Evolutionary conservation across 1,139 yeast species (phyloP).

Genomic region (Kurtzmaniella quercitrusa): DNA sequence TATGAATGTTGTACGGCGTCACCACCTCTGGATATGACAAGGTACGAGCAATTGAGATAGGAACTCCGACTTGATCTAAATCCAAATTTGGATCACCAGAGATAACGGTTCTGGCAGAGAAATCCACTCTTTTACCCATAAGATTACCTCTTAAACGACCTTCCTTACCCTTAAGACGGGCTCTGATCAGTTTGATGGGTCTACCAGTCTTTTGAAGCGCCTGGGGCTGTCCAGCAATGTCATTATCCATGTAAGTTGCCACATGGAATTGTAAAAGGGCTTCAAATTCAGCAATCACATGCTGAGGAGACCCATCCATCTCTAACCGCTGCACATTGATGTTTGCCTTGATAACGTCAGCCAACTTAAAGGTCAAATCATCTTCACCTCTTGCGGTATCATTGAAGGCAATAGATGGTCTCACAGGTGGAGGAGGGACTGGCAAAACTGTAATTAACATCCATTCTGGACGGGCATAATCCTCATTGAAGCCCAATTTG

Average conservation of each 20-base stretch:
- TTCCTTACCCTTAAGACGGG: constrained; percentile 98
- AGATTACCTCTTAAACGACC: constrained; percentile 97
- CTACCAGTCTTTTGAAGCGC: constrained; percentile 98
- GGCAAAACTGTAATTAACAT: constrained; percentile 93
- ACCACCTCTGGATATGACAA: constrained; percentile 95
- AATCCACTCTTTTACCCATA: constrained; percentile 99
- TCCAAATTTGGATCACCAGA: constrained; percentile 99
- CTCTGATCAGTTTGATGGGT: constrained; percentile 97
- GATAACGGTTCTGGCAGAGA: constrained; percentile 97
- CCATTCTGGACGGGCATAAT: constrained; percentile 99
- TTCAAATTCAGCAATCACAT: constrained; percentile 94
- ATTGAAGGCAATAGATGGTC: constrained; percentile 96
- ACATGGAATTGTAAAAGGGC: constrained; percentile 94
- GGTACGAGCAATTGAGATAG: constrained; percentile 92
- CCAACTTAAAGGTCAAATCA: constrained; percentile 95
- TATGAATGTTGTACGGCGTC: constrained; percentile 94
- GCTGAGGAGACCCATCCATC: constrained; percentile 98
- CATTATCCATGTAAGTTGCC: constrained; percentile 99
- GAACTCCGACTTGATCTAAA: constrained; percentile 98
- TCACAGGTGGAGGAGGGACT: constrained; percentile 99
- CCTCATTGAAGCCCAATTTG: constrained; percentile 86
- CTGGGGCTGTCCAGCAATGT: constrained; percentile 99
- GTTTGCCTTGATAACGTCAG: constrained; percentile 94
- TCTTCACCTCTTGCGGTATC: constrained; percentile 99
- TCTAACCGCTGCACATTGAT: constrained; percentile 94